Percentiles rank a stretch among this genome's conserved stretches.
Evolutionary conservation across 2,329 filamentous ascomycete genomes (phyloP).

Genomic region (Myrmaecium sp.): DNA sequence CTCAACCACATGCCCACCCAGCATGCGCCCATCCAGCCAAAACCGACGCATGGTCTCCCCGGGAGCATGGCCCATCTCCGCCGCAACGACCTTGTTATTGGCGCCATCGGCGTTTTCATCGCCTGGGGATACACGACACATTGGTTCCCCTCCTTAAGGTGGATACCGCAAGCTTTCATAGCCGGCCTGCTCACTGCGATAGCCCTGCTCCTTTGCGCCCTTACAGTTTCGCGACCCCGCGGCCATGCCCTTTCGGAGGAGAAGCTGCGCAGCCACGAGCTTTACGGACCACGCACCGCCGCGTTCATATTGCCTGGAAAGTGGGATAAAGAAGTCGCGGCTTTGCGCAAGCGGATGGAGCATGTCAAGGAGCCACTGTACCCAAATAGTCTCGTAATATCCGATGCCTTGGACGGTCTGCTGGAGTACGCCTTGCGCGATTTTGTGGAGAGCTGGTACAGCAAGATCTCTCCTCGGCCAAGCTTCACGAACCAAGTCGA

Average conservation of each 20-base stretch:
- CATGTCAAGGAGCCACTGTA: conserved; percentile 59
- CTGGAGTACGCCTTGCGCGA: conserved; percentile 63
- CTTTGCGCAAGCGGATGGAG: conserved; percentile 45
- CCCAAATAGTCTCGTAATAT: conserved; percentile 59
- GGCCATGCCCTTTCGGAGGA: no score
- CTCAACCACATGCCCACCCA: no score
- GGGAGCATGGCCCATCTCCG: conserved; percentile 51
- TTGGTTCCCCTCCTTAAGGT: conserved; percentile 70
- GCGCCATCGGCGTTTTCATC: conserved; percentile 54
- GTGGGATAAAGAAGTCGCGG: conserved; percentile 57
- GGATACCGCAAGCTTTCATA: conserved; percentile 69
- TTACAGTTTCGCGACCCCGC: conserved; percentile 46
- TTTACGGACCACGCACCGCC: conserved; percentile 15
- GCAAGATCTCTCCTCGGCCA: conserved; percentile 62
- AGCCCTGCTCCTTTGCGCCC: conserved; percentile 39
- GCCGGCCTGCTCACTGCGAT: conserved; percentile 43
- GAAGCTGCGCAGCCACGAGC: conserved; percentile 15
- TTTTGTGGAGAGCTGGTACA: conserved; percentile 82
- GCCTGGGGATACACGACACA: conserved; percentile 76
- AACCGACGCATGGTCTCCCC: conserved; percentile 10
- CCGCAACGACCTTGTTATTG: conserved; percentile 50
- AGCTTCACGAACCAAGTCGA: conserved; percentile 80
- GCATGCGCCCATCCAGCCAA: no score
- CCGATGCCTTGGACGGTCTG: conserved; percentile 61
- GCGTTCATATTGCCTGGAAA: conserved; percentile 44